A percentile compares a stretch with the other conserved stretches of the same genome.
phyloP scores from a whole-genome alignment of 306 rosid species.

The Dryas drummondii region DNA sequence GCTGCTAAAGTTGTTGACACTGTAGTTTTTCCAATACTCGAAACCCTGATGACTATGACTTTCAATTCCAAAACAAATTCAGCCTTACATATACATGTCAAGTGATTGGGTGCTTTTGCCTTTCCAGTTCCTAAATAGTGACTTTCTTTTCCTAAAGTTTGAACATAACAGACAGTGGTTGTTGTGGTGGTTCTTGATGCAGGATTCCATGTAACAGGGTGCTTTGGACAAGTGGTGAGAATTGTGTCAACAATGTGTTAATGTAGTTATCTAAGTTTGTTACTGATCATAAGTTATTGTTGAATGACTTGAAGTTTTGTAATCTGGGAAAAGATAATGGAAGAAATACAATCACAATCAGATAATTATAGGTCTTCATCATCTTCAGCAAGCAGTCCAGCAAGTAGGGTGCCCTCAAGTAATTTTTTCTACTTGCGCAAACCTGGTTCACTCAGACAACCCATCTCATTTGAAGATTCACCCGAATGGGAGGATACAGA shows the following conservation, averaged over 20 bases:
- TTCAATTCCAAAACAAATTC: not conserved
- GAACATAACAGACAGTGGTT: not conserved
- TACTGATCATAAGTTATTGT: constrained; percentile 11
- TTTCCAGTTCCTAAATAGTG: not conserved
- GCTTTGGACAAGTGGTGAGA: constrained; percentile 13
- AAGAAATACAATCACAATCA: constrained; percentile 95
- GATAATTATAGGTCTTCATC: constrained; percentile 95
- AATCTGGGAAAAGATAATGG: constrained; percentile 46
- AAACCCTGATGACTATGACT: not conserved
- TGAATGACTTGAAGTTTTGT: constrained; percentile 30
- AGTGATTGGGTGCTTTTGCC: not conserved
- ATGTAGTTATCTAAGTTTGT: constrained; percentile 15
- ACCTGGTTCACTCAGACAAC: constrained; percentile 92
- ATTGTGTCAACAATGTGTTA: not conserved
- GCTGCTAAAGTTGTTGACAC: not conserved
- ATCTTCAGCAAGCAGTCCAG: constrained; percentile 96
- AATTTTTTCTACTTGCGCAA: constrained; percentile 93
- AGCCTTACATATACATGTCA: not conserved
- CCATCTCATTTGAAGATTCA: constrained; percentile 97
- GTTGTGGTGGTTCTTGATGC: constrained; percentile 15
- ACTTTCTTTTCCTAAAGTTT: not conserved
- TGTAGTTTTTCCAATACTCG: not conserved
- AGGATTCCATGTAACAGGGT: constrained; percentile 26
- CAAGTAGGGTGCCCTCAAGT: constrained; percentile 96
- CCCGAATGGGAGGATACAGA: constrained; percentile 99